Conservation (phyloP, 306 rosid genomes). For the Malus domestica region DNA sequence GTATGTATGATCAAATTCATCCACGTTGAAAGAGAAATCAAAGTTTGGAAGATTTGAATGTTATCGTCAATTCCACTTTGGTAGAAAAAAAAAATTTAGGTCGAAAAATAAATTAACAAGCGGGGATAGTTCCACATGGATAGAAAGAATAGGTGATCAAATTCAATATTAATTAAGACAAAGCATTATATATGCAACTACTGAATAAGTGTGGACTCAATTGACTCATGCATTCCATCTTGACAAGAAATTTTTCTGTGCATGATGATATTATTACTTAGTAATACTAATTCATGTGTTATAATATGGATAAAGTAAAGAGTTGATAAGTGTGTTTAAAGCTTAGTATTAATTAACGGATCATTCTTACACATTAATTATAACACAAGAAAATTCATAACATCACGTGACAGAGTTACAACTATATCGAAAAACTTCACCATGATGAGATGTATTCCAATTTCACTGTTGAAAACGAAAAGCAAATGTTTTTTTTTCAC, state of each 20-base stretch:
- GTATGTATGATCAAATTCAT: too few species aligned
- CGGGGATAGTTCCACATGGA: too few species aligned
- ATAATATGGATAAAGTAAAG: too few species aligned
- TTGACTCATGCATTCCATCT: not conserved
- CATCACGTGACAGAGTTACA: accelerated
- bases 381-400: not conserved
- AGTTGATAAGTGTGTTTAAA: not conserved
- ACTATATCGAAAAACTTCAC: not conserved
- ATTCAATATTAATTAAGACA: not conserved
- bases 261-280: too few species aligned
- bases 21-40: not conserved
- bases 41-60: not conserved
- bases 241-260: not conserved
- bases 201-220: not conserved
- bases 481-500: too few species aligned
- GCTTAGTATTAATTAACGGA: not conserved
- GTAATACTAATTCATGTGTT: not conserved
- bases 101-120: too few species aligned
- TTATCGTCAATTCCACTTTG: not conserved
- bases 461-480: too few species aligned
- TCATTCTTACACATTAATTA: not conserved
- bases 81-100: not conserved
- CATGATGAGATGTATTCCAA: not conserved
- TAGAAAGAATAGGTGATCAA: not conserved
- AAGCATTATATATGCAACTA: not conserved